Percentiles rank a stretch among this genome's conserved stretches.
These are phyloP conservation scores for Meyerozyma guilliermondii DNA, from an alignment of 1,139 yeast genomes.

Conservation along the genomic window DNA sequence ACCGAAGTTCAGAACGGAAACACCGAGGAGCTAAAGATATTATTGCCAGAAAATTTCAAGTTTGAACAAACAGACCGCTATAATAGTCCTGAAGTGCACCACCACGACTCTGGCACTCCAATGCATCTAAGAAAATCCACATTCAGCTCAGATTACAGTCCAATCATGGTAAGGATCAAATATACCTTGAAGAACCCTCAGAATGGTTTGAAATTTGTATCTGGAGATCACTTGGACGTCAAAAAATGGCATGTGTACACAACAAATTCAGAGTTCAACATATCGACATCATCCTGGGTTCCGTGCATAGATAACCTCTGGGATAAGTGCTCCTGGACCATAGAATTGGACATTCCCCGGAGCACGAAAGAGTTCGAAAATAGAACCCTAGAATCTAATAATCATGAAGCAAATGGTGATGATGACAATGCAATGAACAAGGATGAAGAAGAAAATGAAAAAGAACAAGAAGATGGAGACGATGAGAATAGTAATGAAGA, in stretches of 20 bases:
- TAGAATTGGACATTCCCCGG: constrained; percentile 78
- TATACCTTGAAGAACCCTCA: constrained; percentile 63
- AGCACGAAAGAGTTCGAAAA: constrained; percentile 53
- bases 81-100: constrained; percentile 43
- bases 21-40: constrained; percentile 67
- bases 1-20: constrained; percentile 28
- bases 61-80: constrained; percentile 55
- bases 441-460: constrained; percentile 5
- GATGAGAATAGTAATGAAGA: constrained; percentile 19
- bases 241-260: constrained; percentile 82
- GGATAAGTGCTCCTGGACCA: constrained; percentile 90
- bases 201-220: constrained; percentile 74
- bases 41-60: constrained; percentile 68
- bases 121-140: constrained; percentile 32
- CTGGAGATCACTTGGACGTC: constrained; percentile 35
- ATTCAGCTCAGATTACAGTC: constrained; percentile 50
- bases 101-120: constrained; percentile 31
- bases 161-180: constrained; percentile 66
- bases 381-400: constrained; percentile 8
- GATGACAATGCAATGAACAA: constrained; percentile 5
- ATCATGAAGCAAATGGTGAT: constrained; percentile 9
- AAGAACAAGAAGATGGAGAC: constrained; percentile 4
- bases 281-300: constrained; percentile 91
- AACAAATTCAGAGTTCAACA: constrained; percentile 67
- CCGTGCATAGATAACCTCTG: constrained; percentile 90